Conservation (phyloP, 768 basidiomycete genomes). For the Tylopilus rubrobrunneus region DNA sequence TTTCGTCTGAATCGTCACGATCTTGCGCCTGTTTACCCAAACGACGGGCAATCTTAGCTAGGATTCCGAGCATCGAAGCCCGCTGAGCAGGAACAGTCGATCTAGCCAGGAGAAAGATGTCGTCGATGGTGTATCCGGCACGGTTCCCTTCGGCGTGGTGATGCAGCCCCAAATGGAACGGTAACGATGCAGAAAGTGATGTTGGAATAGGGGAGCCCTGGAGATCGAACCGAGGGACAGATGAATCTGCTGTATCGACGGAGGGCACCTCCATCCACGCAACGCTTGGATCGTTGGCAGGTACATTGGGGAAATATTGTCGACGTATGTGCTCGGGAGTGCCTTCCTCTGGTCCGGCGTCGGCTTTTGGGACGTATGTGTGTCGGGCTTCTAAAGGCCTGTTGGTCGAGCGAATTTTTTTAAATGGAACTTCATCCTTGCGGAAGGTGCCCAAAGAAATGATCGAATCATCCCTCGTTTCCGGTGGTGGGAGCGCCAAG, state of each 20-base stretch:
- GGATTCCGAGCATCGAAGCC: conserved; percentile 72
- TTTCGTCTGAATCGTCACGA: not conserved
- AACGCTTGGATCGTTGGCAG: conserved; percentile 66
- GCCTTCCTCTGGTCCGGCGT: conserved; percentile 53
- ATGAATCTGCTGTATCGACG: conserved; percentile 12
- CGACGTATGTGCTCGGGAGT: conserved; percentile 80
- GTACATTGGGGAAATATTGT: conserved; percentile 75
- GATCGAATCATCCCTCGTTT: conserved; percentile 24
- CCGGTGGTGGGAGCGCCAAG: conserved; percentile 51
- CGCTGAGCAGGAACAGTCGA: conserved; percentile 84
- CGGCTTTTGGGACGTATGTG: not conserved
- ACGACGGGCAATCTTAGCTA: conserved; percentile 53
- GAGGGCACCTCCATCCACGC: conserved; percentile 63
- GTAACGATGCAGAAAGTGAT: conserved; percentile 52
- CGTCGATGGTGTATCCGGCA: conserved; percentile 88
- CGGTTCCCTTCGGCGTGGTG: conserved; percentile 76
- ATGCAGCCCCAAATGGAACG: conserved; percentile 84
- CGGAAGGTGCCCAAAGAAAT: conserved; percentile 41
- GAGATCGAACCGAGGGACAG: conserved; percentile 68
- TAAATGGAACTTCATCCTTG: conserved; percentile 10
- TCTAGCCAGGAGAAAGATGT: conserved; percentile 73
- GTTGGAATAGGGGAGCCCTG: conserved; percentile 64
- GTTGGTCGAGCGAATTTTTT: conserved; percentile 2
- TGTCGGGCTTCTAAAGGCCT: not conserved
- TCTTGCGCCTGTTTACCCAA: conserved; percentile 18